phyloP scores from a whole-genome alignment of 163 green algal species.

The Chlamydomonas reinhardtii region DNA sequence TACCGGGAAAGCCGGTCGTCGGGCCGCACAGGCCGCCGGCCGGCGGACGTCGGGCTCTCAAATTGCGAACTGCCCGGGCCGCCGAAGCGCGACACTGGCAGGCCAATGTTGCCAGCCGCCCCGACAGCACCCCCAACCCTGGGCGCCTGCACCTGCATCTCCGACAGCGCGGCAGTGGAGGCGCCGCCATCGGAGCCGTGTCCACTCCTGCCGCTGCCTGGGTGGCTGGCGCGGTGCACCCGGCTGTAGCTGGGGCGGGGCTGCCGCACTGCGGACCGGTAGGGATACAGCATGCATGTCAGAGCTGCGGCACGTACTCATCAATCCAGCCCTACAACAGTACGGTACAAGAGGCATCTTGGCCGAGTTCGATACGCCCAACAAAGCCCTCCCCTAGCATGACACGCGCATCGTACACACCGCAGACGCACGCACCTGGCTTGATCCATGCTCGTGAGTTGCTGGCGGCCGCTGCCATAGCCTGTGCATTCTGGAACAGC shows the following conservation, averaged over 20 bases:
- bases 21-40: not conserved
- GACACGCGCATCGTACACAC: too few relatives aligned
- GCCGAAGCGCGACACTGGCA: not conserved
- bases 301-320: too few relatives aligned
- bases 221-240: not conserved
- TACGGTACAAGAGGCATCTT: too few relatives aligned
- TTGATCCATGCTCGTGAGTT: constrained; percentile 28
- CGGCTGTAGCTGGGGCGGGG: constrained; percentile 30
- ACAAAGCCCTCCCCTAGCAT: too few relatives aligned
- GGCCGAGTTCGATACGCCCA: too few relatives aligned
- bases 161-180: not conserved
- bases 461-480: constrained; percentile 20
- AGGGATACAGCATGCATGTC: not conserved
- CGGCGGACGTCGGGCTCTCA: not conserved
- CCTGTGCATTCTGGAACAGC: constrained; percentile 30
- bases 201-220: not conserved
- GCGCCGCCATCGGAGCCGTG: constrained; percentile 13
- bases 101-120: too few relatives aligned
- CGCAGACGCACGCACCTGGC: constrained; percentile 19
- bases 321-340: too few relatives aligned
- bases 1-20: constrained; percentile 46
- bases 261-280: constrained; percentile 6
- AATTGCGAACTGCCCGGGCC: not conserved
- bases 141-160: too few relatives aligned
- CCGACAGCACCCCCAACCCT: too few relatives aligned